These are phyloP conservation scores for Aphanomyces invadans DNA, from an alignment of 352 stramenopile species.

Conservation along the genomic window DNA sequence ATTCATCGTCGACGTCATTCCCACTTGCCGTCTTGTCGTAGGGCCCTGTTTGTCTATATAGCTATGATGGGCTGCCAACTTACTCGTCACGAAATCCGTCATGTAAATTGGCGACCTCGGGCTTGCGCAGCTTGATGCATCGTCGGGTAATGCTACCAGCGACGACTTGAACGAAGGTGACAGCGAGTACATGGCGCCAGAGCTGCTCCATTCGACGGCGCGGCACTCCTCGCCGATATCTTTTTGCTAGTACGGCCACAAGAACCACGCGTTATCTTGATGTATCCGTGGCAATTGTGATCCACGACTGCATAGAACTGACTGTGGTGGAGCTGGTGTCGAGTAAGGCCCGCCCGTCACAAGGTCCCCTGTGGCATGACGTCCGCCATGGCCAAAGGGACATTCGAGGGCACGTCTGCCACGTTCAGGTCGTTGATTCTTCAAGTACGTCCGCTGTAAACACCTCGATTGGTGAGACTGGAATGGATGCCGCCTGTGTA, in stretches of 20 bases:
- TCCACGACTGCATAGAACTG: slow-evolving; percentile 34
- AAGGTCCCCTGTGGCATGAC: slow-evolving; percentile 59
- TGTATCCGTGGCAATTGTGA: background rate
- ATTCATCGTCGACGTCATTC: slow-evolving; percentile 10
- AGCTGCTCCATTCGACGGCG: slow-evolving; percentile 69
- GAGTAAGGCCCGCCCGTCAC: slow-evolving; percentile 35
- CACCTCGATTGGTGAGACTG: too few relatives aligned
- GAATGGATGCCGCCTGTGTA: too few relatives aligned
- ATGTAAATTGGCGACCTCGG: slow-evolving; percentile 92
- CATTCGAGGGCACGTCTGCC: slow-evolving; percentile 32
- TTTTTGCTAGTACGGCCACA: too few relatives aligned
- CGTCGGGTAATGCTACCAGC: slow-evolving; percentile 31
- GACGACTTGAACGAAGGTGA: slow-evolving; percentile 93
- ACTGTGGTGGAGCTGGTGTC: slow-evolving; percentile 57
- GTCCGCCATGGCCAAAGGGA: slow-evolving; percentile 39
- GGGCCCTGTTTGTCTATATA: slow-evolving; percentile 86
- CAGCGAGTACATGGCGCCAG: slow-evolving; percentile 85
- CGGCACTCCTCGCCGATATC: slow-evolving; percentile 84
- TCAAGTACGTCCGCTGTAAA: slow-evolving; percentile 37
- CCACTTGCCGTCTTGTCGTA: too few relatives aligned
- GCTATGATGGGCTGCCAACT: slow-evolving; percentile 92
- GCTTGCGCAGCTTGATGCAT: slow-evolving; percentile 42
- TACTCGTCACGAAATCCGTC: slow-evolving; percentile 55
- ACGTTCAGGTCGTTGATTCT: slow-evolving; percentile 35
- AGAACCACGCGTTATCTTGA: too few relatives aligned